Percentiles rank a stretch among this genome's conserved stretches.
Conservation (phyloP, 73 alveolate species). For the Symbiodinium pilosum region DNA sequence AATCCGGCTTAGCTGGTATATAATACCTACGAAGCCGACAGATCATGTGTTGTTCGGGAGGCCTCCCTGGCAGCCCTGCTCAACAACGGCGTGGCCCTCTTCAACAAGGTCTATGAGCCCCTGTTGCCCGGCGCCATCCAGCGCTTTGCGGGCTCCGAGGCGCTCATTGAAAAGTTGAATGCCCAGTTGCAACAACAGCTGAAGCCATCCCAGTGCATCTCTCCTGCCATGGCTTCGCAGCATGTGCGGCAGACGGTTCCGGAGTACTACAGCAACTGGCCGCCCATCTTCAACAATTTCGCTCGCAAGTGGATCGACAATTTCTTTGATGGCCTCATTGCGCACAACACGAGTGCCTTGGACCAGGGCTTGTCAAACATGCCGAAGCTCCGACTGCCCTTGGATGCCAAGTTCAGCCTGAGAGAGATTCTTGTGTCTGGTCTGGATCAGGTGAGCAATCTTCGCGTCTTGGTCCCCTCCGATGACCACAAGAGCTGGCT, state of each 20-base stretch:
- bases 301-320: slow-evolving; percentile 65
- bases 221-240: slow-evolving; percentile 75
- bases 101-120: slow-evolving; percentile 88
- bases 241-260: slow-evolving; percentile 41
- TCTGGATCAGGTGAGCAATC: slow-evolving; percentile 50
- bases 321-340: slow-evolving; percentile 73
- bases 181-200: slow-evolving; percentile 27
- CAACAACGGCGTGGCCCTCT: slow-evolving; percentile 85
- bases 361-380: slow-evolving; percentile 47
- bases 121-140: slow-evolving; percentile 59
- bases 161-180: slow-evolving; percentile 2
- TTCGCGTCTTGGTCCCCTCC: slow-evolving; percentile 48
- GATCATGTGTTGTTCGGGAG: too few relatives aligned
- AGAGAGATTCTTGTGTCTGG: slow-evolving; percentile 44
- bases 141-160: slow-evolving; percentile 49
- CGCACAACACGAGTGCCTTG: slow-evolving; percentile 19
- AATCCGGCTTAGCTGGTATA: too few relatives aligned
- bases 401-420: slow-evolving; percentile 25
- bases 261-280: slow-evolving; percentile 67
- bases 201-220: slow-evolving; percentile 39
- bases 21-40: too few relatives aligned
- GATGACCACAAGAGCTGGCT: slow-evolving; percentile 56
- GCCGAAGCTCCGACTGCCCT: slow-evolving; percentile 39
- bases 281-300: slow-evolving; percentile 25
- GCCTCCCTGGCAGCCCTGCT: slow-evolving; percentile 48